Percentiles rank a stretch among this genome's conserved stretches.
Evolutionary conservation across 2,329 filamentous ascomycete genomes (phyloP).

Genomic region (Acrodontium crateriforme): DNA sequence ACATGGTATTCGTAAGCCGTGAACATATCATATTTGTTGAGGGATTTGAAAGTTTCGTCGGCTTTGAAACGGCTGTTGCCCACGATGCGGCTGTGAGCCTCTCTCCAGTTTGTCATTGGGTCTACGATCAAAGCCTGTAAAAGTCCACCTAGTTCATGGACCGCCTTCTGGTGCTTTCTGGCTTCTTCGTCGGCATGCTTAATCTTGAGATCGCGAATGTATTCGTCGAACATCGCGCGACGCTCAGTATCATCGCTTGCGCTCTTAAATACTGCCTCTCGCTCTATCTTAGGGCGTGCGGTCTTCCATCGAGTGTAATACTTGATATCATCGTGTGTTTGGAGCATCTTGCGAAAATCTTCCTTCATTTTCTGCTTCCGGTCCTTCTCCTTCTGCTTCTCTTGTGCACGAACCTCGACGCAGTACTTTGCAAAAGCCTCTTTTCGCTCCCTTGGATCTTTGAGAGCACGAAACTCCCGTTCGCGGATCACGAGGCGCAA

Average conservation of each 20-base stretch:
- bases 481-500: conserved; percentile 79
- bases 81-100: conserved; percentile 72
- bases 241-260: conserved; percentile 79
- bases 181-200: conserved; percentile 63
- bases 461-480: conserved; percentile 81
- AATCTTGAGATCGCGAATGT: conserved; percentile 73
- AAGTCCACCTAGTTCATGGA: conserved; percentile 68
- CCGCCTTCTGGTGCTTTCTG: conserved; percentile 59
- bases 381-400: conserved; percentile 90
- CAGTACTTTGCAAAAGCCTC: conserved; percentile 91
- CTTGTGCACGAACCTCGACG: conserved; percentile 74
- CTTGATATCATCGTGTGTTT: conserved; percentile 91
- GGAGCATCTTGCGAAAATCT: conserved; percentile 93
- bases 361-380: conserved; percentile 78
- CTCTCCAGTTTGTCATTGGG: conserved; percentile 87
- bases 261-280: conserved; percentile 88
- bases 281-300: conserved; percentile 82
- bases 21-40: conserved; percentile 81
- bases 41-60: conserved; percentile 71
- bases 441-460: conserved; percentile 82
- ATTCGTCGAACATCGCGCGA: conserved; percentile 84
- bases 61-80: conserved; percentile 62
- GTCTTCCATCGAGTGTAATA: conserved; percentile 97
- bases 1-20: conserved; percentile 91
- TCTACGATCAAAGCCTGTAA: conserved; percentile 71